Base-by-base conservation (phyloP, 192 early-diverging fungal genomes). In the Coemansia sp. region DNA sequence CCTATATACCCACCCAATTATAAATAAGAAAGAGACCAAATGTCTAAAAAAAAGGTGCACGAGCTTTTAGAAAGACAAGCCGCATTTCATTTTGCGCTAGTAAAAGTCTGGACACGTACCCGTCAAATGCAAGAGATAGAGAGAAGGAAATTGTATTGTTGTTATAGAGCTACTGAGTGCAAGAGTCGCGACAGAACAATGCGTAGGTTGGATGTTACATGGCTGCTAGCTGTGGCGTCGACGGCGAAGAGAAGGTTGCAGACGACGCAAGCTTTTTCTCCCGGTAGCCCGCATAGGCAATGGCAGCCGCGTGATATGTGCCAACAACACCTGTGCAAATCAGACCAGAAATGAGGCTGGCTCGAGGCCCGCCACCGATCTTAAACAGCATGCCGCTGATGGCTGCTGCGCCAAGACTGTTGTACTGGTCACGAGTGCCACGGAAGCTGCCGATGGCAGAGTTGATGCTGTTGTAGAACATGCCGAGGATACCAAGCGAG, bases 381-480 rank as follows among this genome's bases (percentile, higher is more conserved):
- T 94, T 94, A 74, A 92, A 94, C 36, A 94, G 69, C 65, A 88
- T 87, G 44, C 92, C 92, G 54, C 90, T 83, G 63, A 92, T 77
- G 36, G 89, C 91, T 29, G 90, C 92, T 8, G 90, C 90, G 50
- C 85, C 87, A 27, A 92, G 41, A 53, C 86, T 90, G 74, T 89
- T 92, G 65, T 88, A 77, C 48, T 86, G 75, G 69, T 92, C 89
- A 34, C 88, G 87, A 19, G 67, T 70, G 40, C 89, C 90, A 61
- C 89, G 86, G 42, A 83, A 78, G 53, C 65, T 73, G 66, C 87
- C 86, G 64, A 94, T 89, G 61, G 78, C 74, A 35, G 88, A 86
- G 78, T 89, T 92, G 60, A 88, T 84, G 63, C 84, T 86, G 72
- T 92, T 94, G 83, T 94, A 94, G 64, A 91, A 81, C 89, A 93